phyloP scores from a whole-genome alignment of 805 yeast genomes.

The Lachancea sp. region DNA sequence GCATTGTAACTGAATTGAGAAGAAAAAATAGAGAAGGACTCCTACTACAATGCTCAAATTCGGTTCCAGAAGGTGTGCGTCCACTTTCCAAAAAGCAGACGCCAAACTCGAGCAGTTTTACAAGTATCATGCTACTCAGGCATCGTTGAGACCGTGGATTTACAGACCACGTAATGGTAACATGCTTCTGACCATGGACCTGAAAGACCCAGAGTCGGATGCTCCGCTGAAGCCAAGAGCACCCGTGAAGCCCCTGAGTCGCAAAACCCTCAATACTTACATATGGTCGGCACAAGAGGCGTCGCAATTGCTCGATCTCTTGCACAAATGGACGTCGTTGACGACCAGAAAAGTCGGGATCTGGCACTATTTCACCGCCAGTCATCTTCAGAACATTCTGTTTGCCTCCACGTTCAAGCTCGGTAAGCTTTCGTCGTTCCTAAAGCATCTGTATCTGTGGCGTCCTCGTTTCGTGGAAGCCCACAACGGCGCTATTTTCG shows the following conservation, averaged over 20 bases:
- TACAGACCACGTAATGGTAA: constrained; percentile 38
- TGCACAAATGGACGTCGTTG: constrained; percentile 23
- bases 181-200: constrained; percentile 34
- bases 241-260: constrained; percentile 30
- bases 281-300: constrained; percentile 20
- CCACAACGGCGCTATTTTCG: constrained; percentile 15
- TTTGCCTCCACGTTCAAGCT: constrained; percentile 21
- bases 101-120: constrained; percentile 30
- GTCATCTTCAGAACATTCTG: constrained; percentile 23
- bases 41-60: constrained; percentile 29
- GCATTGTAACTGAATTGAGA: no score
- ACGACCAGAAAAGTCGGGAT: constrained; percentile 22
- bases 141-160: constrained; percentile 33
- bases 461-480: constrained; percentile 18
- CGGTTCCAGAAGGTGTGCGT: constrained; percentile 20
- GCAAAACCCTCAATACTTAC: constrained; percentile 20
- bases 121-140: constrained; percentile 32
- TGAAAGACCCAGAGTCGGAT: constrained; percentile 34
- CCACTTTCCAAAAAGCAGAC: constrained; percentile 17
- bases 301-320: constrained; percentile 20
- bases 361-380: constrained; percentile 22
- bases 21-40: no score
- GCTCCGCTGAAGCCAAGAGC: constrained; percentile 30
- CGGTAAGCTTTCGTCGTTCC: constrained; percentile 20
- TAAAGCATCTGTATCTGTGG: constrained; percentile 18